Evolutionary conservation across 371 early-diverging fungal genomes (phyloP).

Genomic region (Mortierella sp.): DNA sequence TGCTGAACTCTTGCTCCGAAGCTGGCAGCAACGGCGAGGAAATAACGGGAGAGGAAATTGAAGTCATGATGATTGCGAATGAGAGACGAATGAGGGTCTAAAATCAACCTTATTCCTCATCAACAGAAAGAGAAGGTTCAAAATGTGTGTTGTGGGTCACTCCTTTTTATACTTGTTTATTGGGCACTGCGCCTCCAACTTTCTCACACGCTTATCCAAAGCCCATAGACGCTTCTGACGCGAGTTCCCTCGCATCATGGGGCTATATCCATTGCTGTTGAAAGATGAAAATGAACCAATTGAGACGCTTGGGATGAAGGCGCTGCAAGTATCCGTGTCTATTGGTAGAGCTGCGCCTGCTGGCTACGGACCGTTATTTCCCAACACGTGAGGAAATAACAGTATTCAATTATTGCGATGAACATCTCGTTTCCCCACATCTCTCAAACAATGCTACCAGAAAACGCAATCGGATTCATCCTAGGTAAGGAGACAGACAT

Average conservation of each 20-base stretch:
- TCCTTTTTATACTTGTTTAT: too few relatives aligned
- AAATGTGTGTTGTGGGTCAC: too few relatives aligned
- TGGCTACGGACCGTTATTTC: background rate
- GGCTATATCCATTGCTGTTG: too few relatives aligned
- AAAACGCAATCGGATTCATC: constrained; percentile 56
- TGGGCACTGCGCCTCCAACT: too few relatives aligned
- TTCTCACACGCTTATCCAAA: too few relatives aligned
- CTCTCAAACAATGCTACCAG: constrained; percentile 29
- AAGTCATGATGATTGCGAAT: background rate
- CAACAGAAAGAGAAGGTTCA: background rate
- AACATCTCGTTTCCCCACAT: background rate
- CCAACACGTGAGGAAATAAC: background rate
- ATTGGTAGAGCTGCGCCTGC: too few relatives aligned
- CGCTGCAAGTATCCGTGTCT: too few relatives aligned
- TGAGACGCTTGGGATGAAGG: too few relatives aligned
- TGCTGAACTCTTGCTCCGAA: constrained; percentile 29
- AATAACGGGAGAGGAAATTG: constrained; percentile 4
- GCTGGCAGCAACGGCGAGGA: constrained; percentile 16
- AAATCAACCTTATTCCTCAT: background rate
- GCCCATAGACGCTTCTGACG: too few relatives aligned
- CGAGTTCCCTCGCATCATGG: too few relatives aligned
- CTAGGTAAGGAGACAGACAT: constrained; percentile 31
- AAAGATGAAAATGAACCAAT: too few relatives aligned
- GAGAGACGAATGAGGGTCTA: background rate
- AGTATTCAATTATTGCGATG: background rate